Evolutionary conservation across 2,329 filamentous ascomycete genomes (phyloP), one percentile per base, ranked within the genome.

Genomic region (Arthroderma uncinatum): DNA sequence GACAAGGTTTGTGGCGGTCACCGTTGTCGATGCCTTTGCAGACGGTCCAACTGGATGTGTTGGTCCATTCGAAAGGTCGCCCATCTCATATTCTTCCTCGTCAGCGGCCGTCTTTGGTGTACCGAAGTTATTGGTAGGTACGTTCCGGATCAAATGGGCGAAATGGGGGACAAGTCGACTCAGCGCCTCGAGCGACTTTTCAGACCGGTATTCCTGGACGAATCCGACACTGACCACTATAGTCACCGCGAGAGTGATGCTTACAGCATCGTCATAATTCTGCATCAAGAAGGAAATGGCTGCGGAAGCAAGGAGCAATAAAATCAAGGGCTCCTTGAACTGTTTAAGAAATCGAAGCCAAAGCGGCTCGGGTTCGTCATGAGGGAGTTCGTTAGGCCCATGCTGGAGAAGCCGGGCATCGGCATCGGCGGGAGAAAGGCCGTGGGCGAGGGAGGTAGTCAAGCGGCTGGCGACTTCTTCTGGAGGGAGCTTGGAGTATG

Each of bases 171-270:
- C 92, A 25, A 98, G 77, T 65, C 93, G 89, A 67, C 87, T 96
- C 64, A 98, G 77, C 19, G 93, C 93, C 72, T 98, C 93, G 63
- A 98, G 83, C 2, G 92, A 97, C 73, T 98, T 94, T 70, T 98
- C 93, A 6, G 93, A 97, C 59, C 93, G 81, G 71, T 98, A 98
- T 73, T 98, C 93, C 70, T 98, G 93, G 55, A 97, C 83, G 65
- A 98, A 98, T 1, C 92, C 93, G 42, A 98, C 93, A 0, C 86
- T 87, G 23, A 98, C 91, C 4, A 98, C 93, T 64, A 98, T 98
- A 25, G 91, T 95, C 21, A 98, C 93, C 1, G 93, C 93, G 33
- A 95, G 84, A 0, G 92, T 87, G 67, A 98, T 98, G 71, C 92
- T 97, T 65, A 98, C 76, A 4, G 92, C 92, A 74, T 98, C 94